phyloP scores from a whole-genome alignment of 2,329 filamentous ascomycete species.

The Aspergillus candidus region DNA sequence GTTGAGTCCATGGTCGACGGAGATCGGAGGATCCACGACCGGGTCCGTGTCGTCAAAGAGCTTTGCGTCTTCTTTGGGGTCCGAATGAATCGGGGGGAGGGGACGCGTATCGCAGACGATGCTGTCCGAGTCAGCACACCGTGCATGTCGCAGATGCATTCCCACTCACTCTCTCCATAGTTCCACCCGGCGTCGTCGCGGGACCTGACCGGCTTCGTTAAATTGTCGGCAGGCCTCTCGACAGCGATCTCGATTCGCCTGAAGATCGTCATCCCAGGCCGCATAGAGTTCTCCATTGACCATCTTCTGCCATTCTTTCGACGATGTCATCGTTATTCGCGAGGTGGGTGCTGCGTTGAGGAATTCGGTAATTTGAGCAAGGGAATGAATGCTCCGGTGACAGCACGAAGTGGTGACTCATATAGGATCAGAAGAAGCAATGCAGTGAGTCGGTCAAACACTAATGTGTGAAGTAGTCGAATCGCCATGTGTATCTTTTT shows the following conservation, averaged over 20 bases:
- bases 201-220: conserved; percentile 17
- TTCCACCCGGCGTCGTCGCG: conserved; percentile 20
- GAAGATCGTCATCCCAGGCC: conserved; percentile 23
- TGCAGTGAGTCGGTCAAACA: no score
- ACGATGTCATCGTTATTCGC: conserved; percentile 12
- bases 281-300: conserved; percentile 23
- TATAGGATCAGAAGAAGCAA: no score
- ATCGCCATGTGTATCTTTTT: no score
- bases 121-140: conserved; percentile 6
- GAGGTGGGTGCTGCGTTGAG: no score
- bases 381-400: no score
- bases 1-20: conserved; percentile 62
- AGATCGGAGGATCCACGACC: conserved; percentile 57
- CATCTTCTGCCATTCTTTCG: conserved; percentile 26
- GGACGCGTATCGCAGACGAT: conserved; percentile 20
- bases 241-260: conserved; percentile 22
- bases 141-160: background rate
- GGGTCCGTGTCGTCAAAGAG: conserved; percentile 33
- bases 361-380: no score
- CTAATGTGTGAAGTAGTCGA: no score
- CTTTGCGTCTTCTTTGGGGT: conserved; percentile 17
- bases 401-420: background rate
- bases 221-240: conserved; percentile 22
- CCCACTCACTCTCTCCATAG: conserved; percentile 21
- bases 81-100: conserved; percentile 15